Percentiles rank a stretch among this genome's conserved stretches.
These are phyloP conservation scores for Fusarium papillatum DNA, from an alignment of 2,329 filamentous ascomycete genomes.

Conservation along the genomic window DNA sequence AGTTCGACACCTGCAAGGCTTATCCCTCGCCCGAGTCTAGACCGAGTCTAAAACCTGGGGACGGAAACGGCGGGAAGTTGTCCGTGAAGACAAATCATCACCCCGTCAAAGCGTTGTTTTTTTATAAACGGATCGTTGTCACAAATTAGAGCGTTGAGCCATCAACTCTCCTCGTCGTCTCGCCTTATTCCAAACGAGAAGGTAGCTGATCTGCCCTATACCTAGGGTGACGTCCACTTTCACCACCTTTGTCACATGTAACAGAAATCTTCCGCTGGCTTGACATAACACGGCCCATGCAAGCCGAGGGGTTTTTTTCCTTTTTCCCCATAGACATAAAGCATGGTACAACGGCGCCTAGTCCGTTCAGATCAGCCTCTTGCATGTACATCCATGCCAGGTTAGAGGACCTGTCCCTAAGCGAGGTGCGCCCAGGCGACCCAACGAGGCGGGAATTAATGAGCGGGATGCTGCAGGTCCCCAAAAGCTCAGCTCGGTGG, in stretches of 20 bases:
- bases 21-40: background rate
- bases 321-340: background rate
- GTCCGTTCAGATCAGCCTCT: background rate
- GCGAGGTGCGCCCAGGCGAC: background rate
- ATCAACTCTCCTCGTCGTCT: too few relatives aligned
- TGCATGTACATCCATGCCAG: background rate
- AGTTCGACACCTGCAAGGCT: background rate
- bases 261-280: background rate
- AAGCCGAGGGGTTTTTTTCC: background rate
- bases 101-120: too few relatives aligned
- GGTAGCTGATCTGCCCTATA: too few relatives aligned
- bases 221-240: background rate
- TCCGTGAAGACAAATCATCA: too few relatives aligned
- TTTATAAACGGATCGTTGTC: too few relatives aligned
- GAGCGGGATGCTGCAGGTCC: background rate
- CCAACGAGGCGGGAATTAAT: background rate
- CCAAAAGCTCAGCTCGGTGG: too few relatives aligned
- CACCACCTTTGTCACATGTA: background rate
- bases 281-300: background rate
- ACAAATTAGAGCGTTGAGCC: too few relatives aligned
- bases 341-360: background rate
- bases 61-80: background rate
- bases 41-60: background rate
- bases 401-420: background rate
- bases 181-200: too few relatives aligned